Evolutionary conservation across 148 eudicot species (phyloP), one percentile per base, ranked within the genome.

Genomic region (Tetragonia tetragonoides): DNA sequence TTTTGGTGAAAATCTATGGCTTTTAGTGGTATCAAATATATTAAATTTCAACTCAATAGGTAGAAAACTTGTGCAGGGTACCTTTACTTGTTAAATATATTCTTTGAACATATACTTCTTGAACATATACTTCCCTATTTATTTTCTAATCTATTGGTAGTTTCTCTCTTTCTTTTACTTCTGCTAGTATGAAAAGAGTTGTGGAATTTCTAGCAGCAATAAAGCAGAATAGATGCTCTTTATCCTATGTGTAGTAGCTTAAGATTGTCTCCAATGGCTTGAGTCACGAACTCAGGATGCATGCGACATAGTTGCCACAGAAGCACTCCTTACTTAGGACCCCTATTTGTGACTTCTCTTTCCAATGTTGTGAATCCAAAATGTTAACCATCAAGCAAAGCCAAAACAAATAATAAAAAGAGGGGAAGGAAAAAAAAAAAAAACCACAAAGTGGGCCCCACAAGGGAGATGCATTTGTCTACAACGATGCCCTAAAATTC

Each of bases 161-260:
- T 18, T 41, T 54, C 54, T 49, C 53, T 77, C 57, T 46, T 14
- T 42, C 66, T 11, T 59, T 39, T 21, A 56, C 68, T 62, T 73
- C 41, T 21, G 42, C 37, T 56, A 46, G 23, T 68, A 70, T 40
- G 72, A 75, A 60, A 64, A 72, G 56, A 56, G 56, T 61, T 68
- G 57, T 82, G 75, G 70, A 78, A 59, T 74, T 59, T 78, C 7
- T 44, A 23, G 72, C 38, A 14, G 75, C 63, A 42, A 68, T 82
- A 62, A 68, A 82, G 75, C 75, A 60, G 74, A 67, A 47, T 66
- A 53, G 40, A 39, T 62, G 62, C 79, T 70, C 69, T 78, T 53
- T 64, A 69, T 54, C 41, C 56, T 28, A 40, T 51, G 61, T 78
- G 39, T 78, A 78, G 78, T 60, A 20, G 66, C 37, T 10, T 73